A percentile compares a stretch with the other conserved stretches of the same genome.
phyloP scores from a whole-genome alignment of 805 yeast species.

The Saccharomycopsis sp. region DNA sequence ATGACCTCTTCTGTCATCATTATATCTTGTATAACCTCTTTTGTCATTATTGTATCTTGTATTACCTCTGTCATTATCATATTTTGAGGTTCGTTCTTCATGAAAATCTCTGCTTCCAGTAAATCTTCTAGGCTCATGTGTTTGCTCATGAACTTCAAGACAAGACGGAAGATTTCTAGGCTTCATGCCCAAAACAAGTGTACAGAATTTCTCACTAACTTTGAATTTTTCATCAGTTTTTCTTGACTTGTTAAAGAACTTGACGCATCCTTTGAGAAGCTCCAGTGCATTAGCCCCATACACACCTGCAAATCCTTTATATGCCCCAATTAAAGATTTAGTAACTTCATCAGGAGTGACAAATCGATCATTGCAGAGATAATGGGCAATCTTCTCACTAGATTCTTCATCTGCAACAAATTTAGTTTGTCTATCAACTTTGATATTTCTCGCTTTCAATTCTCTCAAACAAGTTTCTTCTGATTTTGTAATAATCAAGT shows the following conservation, averaged over 20 bases:
- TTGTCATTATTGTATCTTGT: not conserved
- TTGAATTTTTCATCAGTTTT: constrained; percentile 3
- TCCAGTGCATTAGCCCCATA: constrained; percentile 3
- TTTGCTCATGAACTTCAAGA: too few relatives aligned
- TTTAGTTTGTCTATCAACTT: constrained; percentile 38
- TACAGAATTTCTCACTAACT: too few relatives aligned
- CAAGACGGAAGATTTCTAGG: too few relatives aligned
- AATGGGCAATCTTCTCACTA: constrained; percentile 29
- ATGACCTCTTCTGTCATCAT: not conserved
- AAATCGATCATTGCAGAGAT: too few relatives aligned
- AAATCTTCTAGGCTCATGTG: too few relatives aligned
- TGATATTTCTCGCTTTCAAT: constrained; percentile 48
- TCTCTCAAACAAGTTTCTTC: constrained; percentile 51
- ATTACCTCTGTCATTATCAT: not conserved
- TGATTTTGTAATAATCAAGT: constrained; percentile 46
- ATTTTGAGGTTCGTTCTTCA: too few relatives aligned
- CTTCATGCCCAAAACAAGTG: too few relatives aligned
- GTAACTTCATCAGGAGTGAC: not conserved
- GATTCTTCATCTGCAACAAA: constrained; percentile 33
- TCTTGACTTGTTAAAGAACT: constrained; percentile 1
- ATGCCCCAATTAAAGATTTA: not conserved
- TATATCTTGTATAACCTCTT: too few relatives aligned
- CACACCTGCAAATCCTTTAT: not conserved
- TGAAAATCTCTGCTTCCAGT: too few relatives aligned
- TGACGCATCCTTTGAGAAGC: not conserved